These are phyloP conservation scores for Trichoderma asperellum DNA, from an alignment of 2,329 filamentous ascomycete genomes.

Conservation along the genomic window DNA sequence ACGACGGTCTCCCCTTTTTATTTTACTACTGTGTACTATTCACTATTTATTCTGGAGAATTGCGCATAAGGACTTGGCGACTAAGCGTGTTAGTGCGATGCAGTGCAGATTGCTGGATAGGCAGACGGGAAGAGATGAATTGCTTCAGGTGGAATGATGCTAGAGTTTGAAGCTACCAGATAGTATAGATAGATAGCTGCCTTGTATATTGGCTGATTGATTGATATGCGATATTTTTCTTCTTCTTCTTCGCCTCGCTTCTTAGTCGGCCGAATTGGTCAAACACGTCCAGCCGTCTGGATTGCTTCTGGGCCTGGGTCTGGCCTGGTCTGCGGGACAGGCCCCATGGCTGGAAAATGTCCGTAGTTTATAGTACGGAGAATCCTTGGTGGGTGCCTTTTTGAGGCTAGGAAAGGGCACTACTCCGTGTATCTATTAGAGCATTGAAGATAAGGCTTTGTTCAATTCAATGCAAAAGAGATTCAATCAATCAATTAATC, in stretches of 20 bases:
- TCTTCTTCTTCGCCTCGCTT: neutral
- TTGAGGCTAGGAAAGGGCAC: neutral
- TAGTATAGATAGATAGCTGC: neutral
- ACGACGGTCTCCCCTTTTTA: constrained; percentile 7
- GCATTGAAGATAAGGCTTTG: neutral
- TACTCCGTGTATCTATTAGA: constrained; percentile 10
- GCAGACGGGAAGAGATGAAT: neutral
- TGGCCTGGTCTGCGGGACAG: constrained; percentile 1
- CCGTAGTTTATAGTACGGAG: constrained; percentile 21
- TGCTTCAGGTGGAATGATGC: constrained; percentile 20
- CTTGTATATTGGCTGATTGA: neutral
- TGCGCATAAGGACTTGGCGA: neutral
- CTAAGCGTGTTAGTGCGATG: neutral
- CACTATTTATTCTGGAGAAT: neutral
- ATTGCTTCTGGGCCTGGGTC: neutral
- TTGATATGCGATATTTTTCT: constrained; percentile 2
- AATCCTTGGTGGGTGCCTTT: constrained; percentile 6
- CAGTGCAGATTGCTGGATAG: neutral
- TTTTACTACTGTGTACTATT: neutral
- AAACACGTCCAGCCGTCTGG: neutral
- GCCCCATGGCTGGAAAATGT: constrained; percentile 13
- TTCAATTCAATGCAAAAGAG: neutral
- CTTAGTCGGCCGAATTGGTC: neutral
- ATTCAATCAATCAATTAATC: neutral
- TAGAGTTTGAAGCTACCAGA: constrained; percentile 4